Conservation (phyloP, 73 alveolate genomes). For the Blepharisma stoltei region DNA sequence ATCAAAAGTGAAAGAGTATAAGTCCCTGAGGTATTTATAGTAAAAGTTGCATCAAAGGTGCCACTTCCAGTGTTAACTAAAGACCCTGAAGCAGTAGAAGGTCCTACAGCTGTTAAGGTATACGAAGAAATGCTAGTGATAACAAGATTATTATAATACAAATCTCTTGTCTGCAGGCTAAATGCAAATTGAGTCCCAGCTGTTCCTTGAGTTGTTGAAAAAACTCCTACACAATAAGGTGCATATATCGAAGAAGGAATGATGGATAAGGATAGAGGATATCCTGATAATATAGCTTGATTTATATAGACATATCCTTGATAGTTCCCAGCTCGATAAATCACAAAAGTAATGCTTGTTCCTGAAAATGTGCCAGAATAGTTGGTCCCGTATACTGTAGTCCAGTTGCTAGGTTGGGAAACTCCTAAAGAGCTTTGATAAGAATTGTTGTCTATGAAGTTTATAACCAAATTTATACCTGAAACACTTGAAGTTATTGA, state of each 20-base stretch:
- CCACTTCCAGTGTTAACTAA: not conserved
- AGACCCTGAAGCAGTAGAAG: not conserved
- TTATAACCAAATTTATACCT: not conserved
- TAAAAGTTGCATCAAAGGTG: not conserved
- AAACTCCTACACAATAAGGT: conserved; percentile 1
- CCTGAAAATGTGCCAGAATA: not conserved
- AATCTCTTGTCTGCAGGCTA: conserved; percentile 5
- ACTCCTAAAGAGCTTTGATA: conserved; percentile 13
- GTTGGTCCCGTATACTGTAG: not conserved
- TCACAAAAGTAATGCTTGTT: not conserved
- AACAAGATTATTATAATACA: conserved; percentile 9
- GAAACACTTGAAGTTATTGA: not conserved
- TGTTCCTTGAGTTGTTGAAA: not conserved
- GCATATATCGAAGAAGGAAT: not conserved
- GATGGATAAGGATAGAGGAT: not conserved
- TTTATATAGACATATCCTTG: not conserved
- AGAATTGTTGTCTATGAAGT: not conserved
- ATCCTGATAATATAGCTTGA: not conserved
- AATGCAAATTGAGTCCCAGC: conserved; percentile 1
- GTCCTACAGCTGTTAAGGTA: not conserved
- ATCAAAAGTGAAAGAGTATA: not conserved
- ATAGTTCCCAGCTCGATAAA: not conserved
- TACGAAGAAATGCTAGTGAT: not conserved
- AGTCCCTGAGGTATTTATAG: not conserved
- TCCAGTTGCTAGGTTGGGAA: not conserved